A percentile compares a stretch with the other conserved stretches of the same genome.
phyloP scores from a whole-genome alignment of 208 protist genomes.

The Chromosphaera perkinsii region DNA sequence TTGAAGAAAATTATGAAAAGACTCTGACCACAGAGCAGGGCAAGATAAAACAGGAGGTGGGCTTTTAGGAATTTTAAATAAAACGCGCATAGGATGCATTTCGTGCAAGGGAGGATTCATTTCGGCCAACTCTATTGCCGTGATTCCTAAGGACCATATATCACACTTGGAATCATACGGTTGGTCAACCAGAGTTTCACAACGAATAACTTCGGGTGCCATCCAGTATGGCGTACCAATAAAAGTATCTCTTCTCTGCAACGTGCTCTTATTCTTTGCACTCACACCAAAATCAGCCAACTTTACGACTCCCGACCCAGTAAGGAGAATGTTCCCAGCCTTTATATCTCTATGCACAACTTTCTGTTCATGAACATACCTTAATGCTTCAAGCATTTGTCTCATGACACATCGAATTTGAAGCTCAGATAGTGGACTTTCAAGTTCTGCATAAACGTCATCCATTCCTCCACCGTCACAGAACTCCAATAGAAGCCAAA shows the following conservation, averaged over 20 bases:
- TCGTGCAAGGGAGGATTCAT: slow-evolving; percentile 58
- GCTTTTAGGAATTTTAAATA: slow-evolving; percentile 65
- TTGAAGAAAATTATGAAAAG: slow-evolving; percentile 64
- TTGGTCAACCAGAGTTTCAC: slow-evolving; percentile 14
- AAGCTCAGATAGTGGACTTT: slow-evolving; percentile 11
- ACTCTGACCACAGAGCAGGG: slow-evolving; percentile 36
- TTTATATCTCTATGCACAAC: slow-evolving; percentile 43
- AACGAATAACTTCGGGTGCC: slow-evolving; percentile 40
- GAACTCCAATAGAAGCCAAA: slow-evolving; percentile 21
- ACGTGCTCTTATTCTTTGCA: slow-evolving; percentile 12
- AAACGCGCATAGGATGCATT: slow-evolving; percentile 65
- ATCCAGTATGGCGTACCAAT: slow-evolving; percentile 54
- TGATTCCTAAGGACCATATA: slow-evolving; percentile 76
- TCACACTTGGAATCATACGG: slow-evolving; percentile 46
- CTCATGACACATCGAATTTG: slow-evolving; percentile 11
- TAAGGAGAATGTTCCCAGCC: slow-evolving; percentile 52
- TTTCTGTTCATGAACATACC: slow-evolving; percentile 11
- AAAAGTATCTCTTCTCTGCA: slow-evolving; percentile 35
- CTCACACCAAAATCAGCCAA: slow-evolving; percentile 50
- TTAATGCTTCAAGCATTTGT: slow-evolving; percentile 13
- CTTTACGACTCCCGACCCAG: slow-evolving; percentile 29
- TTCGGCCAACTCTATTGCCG: slow-evolving; percentile 70
- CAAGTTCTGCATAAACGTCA: slow-evolving; percentile 27
- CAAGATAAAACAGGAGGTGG: slow-evolving; percentile 55
- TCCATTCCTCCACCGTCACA: slow-evolving; percentile 33